phyloP scores from a whole-genome alignment of 2,329 filamentous ascomycete species.

The Teratosphaeria viscida region DNA sequence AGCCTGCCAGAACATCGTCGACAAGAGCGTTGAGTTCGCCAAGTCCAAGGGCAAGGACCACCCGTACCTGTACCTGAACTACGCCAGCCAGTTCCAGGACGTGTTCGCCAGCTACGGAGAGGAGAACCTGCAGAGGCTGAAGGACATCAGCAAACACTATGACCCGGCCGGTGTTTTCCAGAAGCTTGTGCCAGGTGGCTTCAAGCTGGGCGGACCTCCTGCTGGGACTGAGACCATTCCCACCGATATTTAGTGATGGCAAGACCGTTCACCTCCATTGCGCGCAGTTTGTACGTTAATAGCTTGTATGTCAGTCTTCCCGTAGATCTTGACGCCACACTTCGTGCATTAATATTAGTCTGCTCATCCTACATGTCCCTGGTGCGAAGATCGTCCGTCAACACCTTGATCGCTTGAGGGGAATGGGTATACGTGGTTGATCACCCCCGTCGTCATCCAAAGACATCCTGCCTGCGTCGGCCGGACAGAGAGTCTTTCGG shows the following conservation, averaged over 20 bases:
- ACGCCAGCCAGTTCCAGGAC: constrained; percentile 12
- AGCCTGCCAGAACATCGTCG: constrained; percentile 6
- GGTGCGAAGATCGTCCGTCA: too few relatives aligned
- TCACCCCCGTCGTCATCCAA: too few relatives aligned
- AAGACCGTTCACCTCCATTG: background rate
- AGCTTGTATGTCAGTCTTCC: background rate
- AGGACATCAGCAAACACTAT: constrained; percentile 7
- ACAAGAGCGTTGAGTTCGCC: background rate
- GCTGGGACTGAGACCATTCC: background rate
- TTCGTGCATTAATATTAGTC: background rate
- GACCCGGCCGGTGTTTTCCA: constrained; percentile 14
- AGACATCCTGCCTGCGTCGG: too few relatives aligned
- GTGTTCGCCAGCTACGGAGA: constrained; percentile 12
- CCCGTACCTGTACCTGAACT: constrained; percentile 12
- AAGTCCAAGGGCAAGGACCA: constrained; percentile 3
- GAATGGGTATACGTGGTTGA: too few relatives aligned
- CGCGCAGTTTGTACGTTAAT: too few relatives aligned
- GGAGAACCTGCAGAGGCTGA: constrained; percentile 10
- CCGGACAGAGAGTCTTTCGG: too few relatives aligned
- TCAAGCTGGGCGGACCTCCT: constrained; percentile 6
- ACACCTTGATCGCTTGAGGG: too few relatives aligned
- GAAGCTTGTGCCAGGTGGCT: constrained; percentile 12
- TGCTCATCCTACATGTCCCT: too few relatives aligned
- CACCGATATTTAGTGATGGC: background rate
- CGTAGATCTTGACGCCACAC: background rate